Conservation (phyloP, 2,329 filamentous ascomycete genomes). For the Hypomyces rosellus region DNA sequence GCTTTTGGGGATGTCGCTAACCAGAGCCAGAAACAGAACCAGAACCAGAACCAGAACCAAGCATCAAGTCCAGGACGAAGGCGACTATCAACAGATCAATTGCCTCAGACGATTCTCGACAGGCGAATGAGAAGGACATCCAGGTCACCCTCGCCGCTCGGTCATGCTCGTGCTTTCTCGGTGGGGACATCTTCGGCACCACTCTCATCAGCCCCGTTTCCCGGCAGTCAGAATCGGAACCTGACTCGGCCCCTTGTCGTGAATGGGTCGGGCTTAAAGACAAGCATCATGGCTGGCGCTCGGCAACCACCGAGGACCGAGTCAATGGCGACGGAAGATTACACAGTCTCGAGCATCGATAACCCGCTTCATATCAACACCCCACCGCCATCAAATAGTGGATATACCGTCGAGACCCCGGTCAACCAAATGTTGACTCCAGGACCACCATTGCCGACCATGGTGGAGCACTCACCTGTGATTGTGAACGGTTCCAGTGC, state of each 20-base stretch:
- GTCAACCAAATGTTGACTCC: constrained; percentile 2
- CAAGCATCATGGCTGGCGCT: constrained; percentile 21
- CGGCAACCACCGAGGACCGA: constrained; percentile 3
- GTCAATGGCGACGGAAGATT: constrained; percentile 18
- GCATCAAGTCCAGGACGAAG: constrained; percentile 33
- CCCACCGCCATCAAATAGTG: not conserved
- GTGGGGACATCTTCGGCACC: constrained; percentile 34
- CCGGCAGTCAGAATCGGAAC: constrained; percentile 28
- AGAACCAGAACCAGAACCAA: constrained; percentile 23
- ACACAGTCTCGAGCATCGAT: constrained; percentile 16
- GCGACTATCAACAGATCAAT: constrained; percentile 47
- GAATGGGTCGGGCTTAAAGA: constrained; percentile 40
- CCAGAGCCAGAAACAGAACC: constrained; percentile 25
- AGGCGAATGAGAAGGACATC: constrained; percentile 47
- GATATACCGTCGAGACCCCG: not conserved
- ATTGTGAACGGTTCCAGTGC: constrained; percentile 31
- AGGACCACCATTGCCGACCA: constrained; percentile 14
- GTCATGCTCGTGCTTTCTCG: constrained; percentile 42
- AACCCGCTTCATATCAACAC: constrained; percentile 23
- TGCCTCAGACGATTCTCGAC: constrained; percentile 48
- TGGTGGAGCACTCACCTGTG: constrained; percentile 23
- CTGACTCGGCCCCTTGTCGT: constrained; percentile 45
- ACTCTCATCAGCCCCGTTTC: constrained; percentile 30
- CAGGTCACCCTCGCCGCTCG: constrained; percentile 50
- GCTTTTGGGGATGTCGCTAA: constrained; percentile 43